Evolutionary conservation across 495 filamentous ascomycete genomes (phyloP), one percentile per base, ranked within the genome.

Genomic region (Neurospora sp.): DNA sequence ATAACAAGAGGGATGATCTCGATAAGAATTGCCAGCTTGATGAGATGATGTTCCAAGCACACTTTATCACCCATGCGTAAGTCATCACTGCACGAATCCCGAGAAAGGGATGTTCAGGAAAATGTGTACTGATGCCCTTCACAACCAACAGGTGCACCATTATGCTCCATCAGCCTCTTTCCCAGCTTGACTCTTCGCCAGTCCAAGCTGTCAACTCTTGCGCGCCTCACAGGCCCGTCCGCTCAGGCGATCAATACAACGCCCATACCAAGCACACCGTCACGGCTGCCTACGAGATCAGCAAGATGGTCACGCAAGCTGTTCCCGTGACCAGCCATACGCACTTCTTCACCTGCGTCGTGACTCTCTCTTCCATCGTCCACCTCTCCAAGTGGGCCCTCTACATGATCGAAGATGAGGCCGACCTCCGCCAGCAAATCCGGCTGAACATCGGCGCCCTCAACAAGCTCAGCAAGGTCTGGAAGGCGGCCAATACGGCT

Each of bases 31-130:
- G 90, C 39, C 85, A 90, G 41, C 86, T 95, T 11, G 94, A 97
- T 78, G 93, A 96, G 83, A 91, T 97, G 87, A 89, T 97, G 84
- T 96, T 97, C 85, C 93, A 97, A 79, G 93, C 93, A 12, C 91
- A 91, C 72, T 94, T 96, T 89, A 90, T 96, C 70, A 88, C 91
- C 39, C 88, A 93, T 78, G 91, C 89, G 82, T 88, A 80, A 77
- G 85, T 81, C 12, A n/a, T 71, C 71, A 35, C 27, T 66, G 12
- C 54, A 66, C 54, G 14, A 18, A 66, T 23, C 62, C 18, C 72
- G 11, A 39, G 42, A 69, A n/a, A 39, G n/a, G 38, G 10, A 11
- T 20, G 35, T 70, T 6, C 76, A 39, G 46, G 37, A 54, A 20
- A 38, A 20, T 46, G 18, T 38, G 69, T 41, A 72, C 16, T 27